Base-by-base conservation (phyloP, 495 filamentous ascomycete genomes). In the Staphylotrichum tortipilum region DNA sequence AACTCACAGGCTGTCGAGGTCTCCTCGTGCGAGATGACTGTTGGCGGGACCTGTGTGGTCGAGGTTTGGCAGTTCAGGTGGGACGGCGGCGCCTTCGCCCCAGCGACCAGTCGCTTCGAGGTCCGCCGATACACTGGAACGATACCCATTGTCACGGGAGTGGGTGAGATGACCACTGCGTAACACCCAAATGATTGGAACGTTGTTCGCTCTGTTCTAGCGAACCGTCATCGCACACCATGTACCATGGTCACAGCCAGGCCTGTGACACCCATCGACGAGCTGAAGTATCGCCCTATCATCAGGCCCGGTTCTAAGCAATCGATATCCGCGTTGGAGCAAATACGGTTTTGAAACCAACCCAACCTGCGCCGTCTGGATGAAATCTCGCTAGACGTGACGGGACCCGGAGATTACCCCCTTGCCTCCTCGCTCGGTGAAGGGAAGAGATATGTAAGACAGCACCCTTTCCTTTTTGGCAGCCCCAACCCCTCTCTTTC, bases 31-130 rank as follows among this genome's bases (percentile, higher is more conserved):
- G 44, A 38, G 7, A 19, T 47, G n/a, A n/a, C n/a, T 1, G 12
- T 22, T 17, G 5, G 26, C n/a, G 15, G 9, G 8, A 7, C 10
- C 12, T 38, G 31, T n/a, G 44, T 47, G 7, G 34, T 47, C 1
- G 23, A 47, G 3, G 22, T 12, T 19, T 47, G 44, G 44, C 15
- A 47, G 28, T 47, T 47, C 5, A 47, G 44, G n/a, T 37, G 44
- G 44, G 34, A 47, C 5, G 44, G 44, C 9, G 0, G 6, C 11
- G 31, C 12, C 11, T 47, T 47, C n/a, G 37, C 33, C 22, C 10
- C 33, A 30, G 15, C 23, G 7, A 47, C 33, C 34, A 12, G n/a
- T 15, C 44, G 33, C n/a, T 47, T 47, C 29, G 8, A 22, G n/a
- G n/a, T n/a, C n/a, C n/a, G n/a, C n/a, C n/a, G n/a, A n/a, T n/a